Percentiles rank a stretch among this genome's conserved stretches.
Evolutionary conservation across 2,329 filamentous ascomycete species (phyloP).

Genomic region (Rhynchosporium secalis): DNA sequence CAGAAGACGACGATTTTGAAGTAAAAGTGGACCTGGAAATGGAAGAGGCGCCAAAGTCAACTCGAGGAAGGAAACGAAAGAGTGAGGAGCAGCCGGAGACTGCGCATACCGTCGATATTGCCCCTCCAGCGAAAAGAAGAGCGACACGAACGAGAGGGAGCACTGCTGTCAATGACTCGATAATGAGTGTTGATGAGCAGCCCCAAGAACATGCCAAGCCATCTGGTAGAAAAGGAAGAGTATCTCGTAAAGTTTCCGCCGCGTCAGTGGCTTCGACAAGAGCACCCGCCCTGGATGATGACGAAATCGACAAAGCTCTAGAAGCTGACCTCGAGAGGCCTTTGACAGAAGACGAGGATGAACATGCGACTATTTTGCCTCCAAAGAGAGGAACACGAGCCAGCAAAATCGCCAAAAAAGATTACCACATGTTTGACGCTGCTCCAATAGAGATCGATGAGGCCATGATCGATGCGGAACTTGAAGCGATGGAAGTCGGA

Average conservation of each 20-base stretch:
- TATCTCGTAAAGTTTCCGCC: conserved; percentile 53
- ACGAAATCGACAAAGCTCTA: conserved; percentile 65
- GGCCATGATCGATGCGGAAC: conserved; percentile 36
- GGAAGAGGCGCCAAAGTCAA: conserved; percentile 32
- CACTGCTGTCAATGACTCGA: conserved; percentile 38
- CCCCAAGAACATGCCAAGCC: conserved; percentile 42
- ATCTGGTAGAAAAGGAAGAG: conserved; percentile 47
- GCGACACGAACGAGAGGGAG: conserved; percentile 46
- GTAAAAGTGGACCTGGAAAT: conserved; percentile 32
- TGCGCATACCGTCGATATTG: conserved; percentile 17
- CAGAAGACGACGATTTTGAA: conserved; percentile 39
- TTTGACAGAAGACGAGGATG: conserved; percentile 53
- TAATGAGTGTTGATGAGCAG: conserved; percentile 47
- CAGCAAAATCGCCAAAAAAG: conserved; percentile 25
- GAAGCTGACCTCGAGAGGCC: conserved; percentile 63
- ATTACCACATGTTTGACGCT: conserved; percentile 34
- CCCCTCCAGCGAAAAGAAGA: conserved; percentile 38
- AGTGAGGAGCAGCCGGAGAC: conserved; percentile 28
- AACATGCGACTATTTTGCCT: conserved; percentile 8
- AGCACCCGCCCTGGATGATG: conserved; percentile 54
- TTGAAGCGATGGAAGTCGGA: conserved; percentile 37
- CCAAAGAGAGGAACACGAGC: conserved; percentile 23
- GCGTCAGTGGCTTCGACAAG: conserved; percentile 48
- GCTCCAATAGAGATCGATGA: conserved; percentile 35
- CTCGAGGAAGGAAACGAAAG: conserved; percentile 35